Evolutionary conservation across 345 rosid species (phyloP), one percentile per base, ranked within the genome.

Genomic region (Boechera divaricarpa): DNA sequence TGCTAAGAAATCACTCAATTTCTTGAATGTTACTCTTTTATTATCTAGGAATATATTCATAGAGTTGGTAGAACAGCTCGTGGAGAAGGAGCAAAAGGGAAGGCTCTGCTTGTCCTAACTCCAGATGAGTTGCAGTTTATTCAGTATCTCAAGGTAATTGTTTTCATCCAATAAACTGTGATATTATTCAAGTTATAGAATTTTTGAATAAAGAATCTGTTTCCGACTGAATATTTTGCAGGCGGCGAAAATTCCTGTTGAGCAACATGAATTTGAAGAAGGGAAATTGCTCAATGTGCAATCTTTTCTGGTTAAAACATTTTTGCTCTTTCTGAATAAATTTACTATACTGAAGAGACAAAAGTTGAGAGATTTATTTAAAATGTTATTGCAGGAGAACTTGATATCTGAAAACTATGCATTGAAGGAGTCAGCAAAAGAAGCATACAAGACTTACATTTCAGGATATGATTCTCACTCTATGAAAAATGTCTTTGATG

Each of bases 61-160:
- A 85, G 99, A 83, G 99, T 95, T 67, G 99, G 99, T 78, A 90
- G 97, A 77, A 95, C 98, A 73, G 98, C 99, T 38, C 98, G 98
- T 80, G 99, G 99, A n/a, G 98, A 95, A 88, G 99, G 96, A 70
- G 92, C 87, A 69, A 87, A 84, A 79, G 99, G 99, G 54, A 92
- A 91, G 74, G 99, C 99, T 29, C 65, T 95, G 70, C 94, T 92
- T 66, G 88, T 92, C 69, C 67, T 95, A 59, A 95, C 89, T 72
- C 96, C 96, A 18, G 87, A 90, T 44, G 99, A 95, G 85, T 74
- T 91, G 44, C 90, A 86, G 59, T 95, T 92, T 84, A 83, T 95
- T 80, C 89, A 81, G 48, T 90, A 91, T 80, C 90, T 95, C 24
- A 91, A 95, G 91, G 98, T 92, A 52, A 59, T 41, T 41, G 12